Evolutionary conservation across 768 basidiomycete genomes (phyloP).

Genomic region (Mycena indigotica): DNA sequence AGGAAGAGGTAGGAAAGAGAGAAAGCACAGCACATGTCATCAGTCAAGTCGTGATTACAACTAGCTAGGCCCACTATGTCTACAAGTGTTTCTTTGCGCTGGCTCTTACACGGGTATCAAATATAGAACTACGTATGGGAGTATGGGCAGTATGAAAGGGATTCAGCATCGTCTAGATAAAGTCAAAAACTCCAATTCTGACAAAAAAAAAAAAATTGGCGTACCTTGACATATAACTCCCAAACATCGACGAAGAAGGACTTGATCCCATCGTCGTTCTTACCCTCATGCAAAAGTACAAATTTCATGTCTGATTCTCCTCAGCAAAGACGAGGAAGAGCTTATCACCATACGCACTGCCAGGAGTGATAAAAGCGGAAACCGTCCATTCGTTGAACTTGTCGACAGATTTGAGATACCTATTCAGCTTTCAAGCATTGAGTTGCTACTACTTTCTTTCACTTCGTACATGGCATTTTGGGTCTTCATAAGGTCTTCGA

Average conservation of each 20-base stretch:
- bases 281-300: conserved; percentile 88
- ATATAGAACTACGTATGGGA: conserved; percentile 73
- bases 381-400: conserved; percentile 99
- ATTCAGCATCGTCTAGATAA: conserved; percentile 75
- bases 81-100: conserved; percentile 85
- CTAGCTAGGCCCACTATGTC: no score
- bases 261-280: conserved; percentile 96
- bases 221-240: conserved; percentile 96
- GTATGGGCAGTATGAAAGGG: conserved; percentile 96
- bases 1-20: conserved; percentile 2
- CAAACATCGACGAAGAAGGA: conserved; percentile 93
- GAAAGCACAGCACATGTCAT: not conserved
- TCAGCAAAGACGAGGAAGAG: conserved; percentile 16
- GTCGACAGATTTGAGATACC: conserved; percentile 95
- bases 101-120: conserved; percentile 81
- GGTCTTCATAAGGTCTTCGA: conserved; percentile 90
- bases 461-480: conserved; percentile 72
- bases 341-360: conserved; percentile 62
- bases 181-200: no score
- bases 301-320: conserved; percentile 84
- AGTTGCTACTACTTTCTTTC: not conserved
- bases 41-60: not conserved
- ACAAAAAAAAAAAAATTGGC: no score
- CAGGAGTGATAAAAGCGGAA: conserved; percentile 93
- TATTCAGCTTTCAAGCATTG: conserved; percentile 39